Evolutionary conservation across 805 yeast genomes (phyloP).

Genomic region (Metschnikowia cerradonensis): DNA sequence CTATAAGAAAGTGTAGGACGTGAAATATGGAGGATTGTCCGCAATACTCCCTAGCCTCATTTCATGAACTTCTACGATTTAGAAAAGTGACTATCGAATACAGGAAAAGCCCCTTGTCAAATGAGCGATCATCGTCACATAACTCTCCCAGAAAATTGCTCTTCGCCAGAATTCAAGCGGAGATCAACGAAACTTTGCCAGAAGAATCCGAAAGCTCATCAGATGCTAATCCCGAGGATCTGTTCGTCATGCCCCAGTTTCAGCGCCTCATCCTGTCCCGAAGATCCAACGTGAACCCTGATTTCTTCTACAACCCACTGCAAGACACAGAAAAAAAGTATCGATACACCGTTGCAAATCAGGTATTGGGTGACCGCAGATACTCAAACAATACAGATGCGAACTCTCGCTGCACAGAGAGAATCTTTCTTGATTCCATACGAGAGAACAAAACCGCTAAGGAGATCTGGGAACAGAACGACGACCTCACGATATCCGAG

Average conservation of each 20-base stretch:
- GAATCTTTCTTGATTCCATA: neutral
- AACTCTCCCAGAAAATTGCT: neutral
- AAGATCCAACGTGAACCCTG: neutral
- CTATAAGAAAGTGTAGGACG: neutral
- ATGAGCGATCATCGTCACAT: neutral
- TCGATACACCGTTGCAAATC: neutral
- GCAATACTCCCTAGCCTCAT: neutral
- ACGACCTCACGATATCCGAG: slow-evolving; percentile 1
- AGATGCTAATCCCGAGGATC: neutral
- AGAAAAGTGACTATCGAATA: neutral
- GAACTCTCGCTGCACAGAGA: slow-evolving; percentile 1
- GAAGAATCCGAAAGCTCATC: neutral
- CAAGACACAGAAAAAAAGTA: neutral
- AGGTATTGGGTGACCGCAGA: slow-evolving; percentile 2
- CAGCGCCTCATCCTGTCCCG: neutral
- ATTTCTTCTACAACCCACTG: neutral
- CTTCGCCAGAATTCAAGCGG: neutral
- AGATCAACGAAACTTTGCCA: neutral
- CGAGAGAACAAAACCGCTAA: slow-evolving; percentile 1
- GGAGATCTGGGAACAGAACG: slow-evolving; percentile 4
- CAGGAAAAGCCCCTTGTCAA: neutral
- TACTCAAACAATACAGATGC: slow-evolving; percentile 3
- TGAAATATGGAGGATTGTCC: neutral
- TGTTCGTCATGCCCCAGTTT: neutral
- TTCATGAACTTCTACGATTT: neutral